Base-by-base conservation (phyloP, 163 green algal genomes). In the Coccomyxa subellipsoidea region DNA sequence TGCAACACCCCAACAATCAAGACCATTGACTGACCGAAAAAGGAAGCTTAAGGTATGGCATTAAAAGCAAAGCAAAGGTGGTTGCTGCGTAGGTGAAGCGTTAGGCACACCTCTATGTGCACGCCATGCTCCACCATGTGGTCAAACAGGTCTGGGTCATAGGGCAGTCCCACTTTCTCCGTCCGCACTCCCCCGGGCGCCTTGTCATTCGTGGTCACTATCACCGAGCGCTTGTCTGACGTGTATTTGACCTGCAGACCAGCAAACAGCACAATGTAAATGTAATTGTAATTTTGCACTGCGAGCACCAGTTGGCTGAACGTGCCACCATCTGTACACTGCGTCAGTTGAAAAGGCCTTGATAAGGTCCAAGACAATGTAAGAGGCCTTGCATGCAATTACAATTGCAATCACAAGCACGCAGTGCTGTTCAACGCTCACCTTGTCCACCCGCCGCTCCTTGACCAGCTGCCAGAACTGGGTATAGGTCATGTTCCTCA, bases 141-240 rank as follows among this genome's bases (percentile, higher is more conserved):
- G 79, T 96, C 89, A 38, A 93, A 90, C 8, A 98, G 86, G 34
- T 94, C 90, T 0, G 94, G 93, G 87, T 98, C 94, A 38, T 90
- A 95, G 2, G 93, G 91, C 38, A 97, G 80, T 2, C 90, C 91
- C 29, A 97, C 91, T 88, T 92, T 94, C 84, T 92, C 91, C n/a
- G 87, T 91, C 36, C 93, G 89, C 40, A 53, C 83, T 6, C 94
- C 93, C 0, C 93, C 94, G 0, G 94, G 94, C 4, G 93, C 93
- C n/a, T 31, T 86, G 2, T 81, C 77, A 83, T 91, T 91, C 5
- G 90, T 92, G 7, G 78, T 89, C 31, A 94, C 92, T 38, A 91
- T 78, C 7, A 94, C 80, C 54, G 87, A 84, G 54, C 90, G 77
- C 38, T 80, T 84, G 81, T 93, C 90, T 8, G 69, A 21, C 2